Evolutionary conservation across 768 basidiomycete species (phyloP).

Genomic region (Serendipita sp.): DNA sequence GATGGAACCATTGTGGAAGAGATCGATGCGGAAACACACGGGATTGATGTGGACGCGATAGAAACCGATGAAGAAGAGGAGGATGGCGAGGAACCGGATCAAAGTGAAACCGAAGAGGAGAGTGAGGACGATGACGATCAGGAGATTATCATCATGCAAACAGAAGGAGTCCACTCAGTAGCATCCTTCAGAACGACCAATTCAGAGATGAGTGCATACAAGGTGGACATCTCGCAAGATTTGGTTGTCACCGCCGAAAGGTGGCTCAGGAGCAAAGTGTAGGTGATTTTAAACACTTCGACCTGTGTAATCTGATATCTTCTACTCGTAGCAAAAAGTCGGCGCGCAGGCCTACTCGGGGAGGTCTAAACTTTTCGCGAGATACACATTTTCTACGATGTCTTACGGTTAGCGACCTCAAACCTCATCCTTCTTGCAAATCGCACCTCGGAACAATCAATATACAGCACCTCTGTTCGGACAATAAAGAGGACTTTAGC

Average conservation of each 20-base stretch:
- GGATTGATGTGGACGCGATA: conserved; percentile 2
- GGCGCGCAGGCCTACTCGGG: not conserved
- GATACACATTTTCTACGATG: conserved; percentile 1
- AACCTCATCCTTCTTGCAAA: not conserved
- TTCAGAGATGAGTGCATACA: not conserved
- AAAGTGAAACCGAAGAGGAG: not conserved
- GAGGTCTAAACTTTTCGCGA: not conserved
- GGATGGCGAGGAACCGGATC: not conserved
- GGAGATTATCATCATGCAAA: not conserved
- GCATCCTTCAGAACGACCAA: not conserved
- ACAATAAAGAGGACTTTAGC: not conserved
- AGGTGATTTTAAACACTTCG: not conserved
- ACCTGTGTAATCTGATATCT: not conserved
- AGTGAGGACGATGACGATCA: not conserved
- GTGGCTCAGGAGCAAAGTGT: conserved; percentile 5
- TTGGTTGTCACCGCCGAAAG: not conserved
- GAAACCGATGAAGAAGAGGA: not conserved
- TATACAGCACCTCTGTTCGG: not conserved
- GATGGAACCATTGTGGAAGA: conserved; percentile 3
- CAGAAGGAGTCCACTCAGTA: not conserved
- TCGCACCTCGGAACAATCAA: not conserved
- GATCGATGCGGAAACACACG: not conserved
- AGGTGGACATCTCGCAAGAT: not conserved
- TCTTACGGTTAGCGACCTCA: not conserved
- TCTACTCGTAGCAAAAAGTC: not conserved